These are phyloP conservation scores for Dothistroma pini DNA, from an alignment of 2,329 filamentous ascomycete genomes.

Conservation along the genomic window DNA sequence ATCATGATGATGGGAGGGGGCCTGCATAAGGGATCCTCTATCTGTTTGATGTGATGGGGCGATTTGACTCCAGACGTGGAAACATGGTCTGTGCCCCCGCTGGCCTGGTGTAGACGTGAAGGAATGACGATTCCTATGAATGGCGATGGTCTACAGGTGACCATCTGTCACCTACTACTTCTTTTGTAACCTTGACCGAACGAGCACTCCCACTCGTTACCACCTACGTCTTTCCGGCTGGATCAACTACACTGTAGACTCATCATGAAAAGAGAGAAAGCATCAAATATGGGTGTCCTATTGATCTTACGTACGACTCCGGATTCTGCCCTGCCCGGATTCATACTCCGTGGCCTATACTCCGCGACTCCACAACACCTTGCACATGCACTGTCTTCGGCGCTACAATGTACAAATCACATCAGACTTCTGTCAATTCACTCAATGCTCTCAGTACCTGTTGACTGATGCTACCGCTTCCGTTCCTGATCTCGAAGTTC, in stretches of 20 bases:
- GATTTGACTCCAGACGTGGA: neutral
- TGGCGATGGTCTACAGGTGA: neutral
- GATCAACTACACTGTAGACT: neutral
- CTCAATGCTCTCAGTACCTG: too few species aligned
- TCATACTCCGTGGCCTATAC: neutral
- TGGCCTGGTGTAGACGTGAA: neutral
- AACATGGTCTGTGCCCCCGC: too few species aligned
- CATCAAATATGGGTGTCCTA: neutral
- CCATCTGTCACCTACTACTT: neutral
- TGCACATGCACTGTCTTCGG: neutral
- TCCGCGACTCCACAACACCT: neutral
- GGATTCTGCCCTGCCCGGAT: neutral
- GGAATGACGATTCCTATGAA: neutral
- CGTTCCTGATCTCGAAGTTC: slow-evolving; percentile 32
- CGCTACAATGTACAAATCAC: neutral
- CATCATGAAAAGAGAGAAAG: neutral
- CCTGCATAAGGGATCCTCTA: neutral
- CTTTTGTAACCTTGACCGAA: neutral
- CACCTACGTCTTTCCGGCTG: neutral
- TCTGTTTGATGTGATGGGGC: neutral
- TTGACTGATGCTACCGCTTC: slow-evolving; percentile 10
- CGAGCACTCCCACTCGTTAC: neutral
- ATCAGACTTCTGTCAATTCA: too few species aligned
- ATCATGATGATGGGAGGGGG: slow-evolving; percentile 35
- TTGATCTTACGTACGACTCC: slow-evolving; percentile 4